A percentile compares a stretch with the other conserved stretches of the same genome.
These are phyloP conservation scores for Aspergillus pseudoterreus DNA, from an alignment of 2,329 filamentous ascomycete species.

Conservation along the genomic window DNA sequence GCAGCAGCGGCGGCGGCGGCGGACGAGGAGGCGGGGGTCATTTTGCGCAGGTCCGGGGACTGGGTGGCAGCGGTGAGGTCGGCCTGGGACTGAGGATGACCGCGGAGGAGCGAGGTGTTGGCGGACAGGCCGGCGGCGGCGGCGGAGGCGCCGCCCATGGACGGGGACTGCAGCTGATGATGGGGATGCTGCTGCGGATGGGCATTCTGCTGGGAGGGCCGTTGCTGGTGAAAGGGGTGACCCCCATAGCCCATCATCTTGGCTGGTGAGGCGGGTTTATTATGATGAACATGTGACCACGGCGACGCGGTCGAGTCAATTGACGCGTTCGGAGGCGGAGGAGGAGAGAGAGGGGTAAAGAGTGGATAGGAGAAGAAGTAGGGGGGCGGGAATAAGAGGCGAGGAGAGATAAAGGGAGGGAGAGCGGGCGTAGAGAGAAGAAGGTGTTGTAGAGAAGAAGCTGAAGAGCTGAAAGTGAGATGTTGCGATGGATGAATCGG, in stretches of 20 bases:
- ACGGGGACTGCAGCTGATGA: constrained; percentile 24
- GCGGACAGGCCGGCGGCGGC: constrained; percentile 22
- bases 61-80: constrained; percentile 19
- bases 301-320: constrained; percentile 4
- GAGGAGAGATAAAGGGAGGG: constrained; percentile 1
- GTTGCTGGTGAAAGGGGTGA: constrained; percentile 26
- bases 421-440: not conserved
- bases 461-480: too few relatives aligned
- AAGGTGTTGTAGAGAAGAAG: not conserved
- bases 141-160: constrained; percentile 24
- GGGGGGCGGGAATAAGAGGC: constrained; percentile 3
- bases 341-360: not conserved
- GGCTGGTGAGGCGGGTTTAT: not conserved
- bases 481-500: too few relatives aligned
- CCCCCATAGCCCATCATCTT: constrained; percentile 37
- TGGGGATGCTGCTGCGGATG: constrained; percentile 25
- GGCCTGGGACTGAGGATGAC: constrained; percentile 20
- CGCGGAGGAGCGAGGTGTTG: constrained; percentile 25
- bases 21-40: constrained; percentile 26
- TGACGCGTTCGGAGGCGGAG: not conserved
- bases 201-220: constrained; percentile 21
- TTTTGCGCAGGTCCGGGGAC: constrained; percentile 32
- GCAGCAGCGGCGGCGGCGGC: constrained; percentile 2
- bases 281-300: constrained; percentile 11
- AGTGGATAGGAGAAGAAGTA: constrained; percentile 1